Conservation (phyloP, 2,329 filamentous ascomycete species). For the Aspergillus sp. region DNA sequence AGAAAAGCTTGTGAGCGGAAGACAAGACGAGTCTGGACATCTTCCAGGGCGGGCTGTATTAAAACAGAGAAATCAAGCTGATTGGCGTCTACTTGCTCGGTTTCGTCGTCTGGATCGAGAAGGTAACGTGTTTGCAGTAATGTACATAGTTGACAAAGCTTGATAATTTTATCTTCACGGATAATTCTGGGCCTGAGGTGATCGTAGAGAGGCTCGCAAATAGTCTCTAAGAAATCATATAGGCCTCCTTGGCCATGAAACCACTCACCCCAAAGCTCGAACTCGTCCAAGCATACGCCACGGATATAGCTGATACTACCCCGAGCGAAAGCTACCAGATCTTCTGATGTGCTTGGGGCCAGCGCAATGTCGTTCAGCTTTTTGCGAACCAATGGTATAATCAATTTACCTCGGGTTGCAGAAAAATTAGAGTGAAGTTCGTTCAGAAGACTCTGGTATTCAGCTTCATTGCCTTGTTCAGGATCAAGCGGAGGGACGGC, state of each 20-base stretch:
- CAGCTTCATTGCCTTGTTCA: constrained; percentile 52
- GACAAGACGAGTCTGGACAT: constrained; percentile 60
- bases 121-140: constrained; percentile 61
- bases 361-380: constrained; percentile 51
- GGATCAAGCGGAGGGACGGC: constrained; percentile 55
- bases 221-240: constrained; percentile 60
- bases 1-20: constrained; percentile 58
- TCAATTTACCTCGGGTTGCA: constrained; percentile 51
- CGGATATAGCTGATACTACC: constrained; percentile 60
- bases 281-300: constrained; percentile 60
- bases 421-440: constrained; percentile 60
- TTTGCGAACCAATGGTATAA: constrained; percentile 56
- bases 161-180: constrained; percentile 59
- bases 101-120: constrained; percentile 50
- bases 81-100: constrained; percentile 43
- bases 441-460: constrained; percentile 60
- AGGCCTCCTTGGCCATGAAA: constrained; percentile 57
- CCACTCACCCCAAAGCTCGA: constrained; percentile 61
- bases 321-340: constrained; percentile 59
- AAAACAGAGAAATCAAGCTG: constrained; percentile 57
- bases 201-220: constrained; percentile 63
- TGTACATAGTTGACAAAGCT: constrained; percentile 61
- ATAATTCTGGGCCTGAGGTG: constrained; percentile 59
- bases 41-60: constrained; percentile 59
- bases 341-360: constrained; percentile 54